Conservation (phyloP, 208 protist species). For the Trypanosomatidae sp. region DNA sequence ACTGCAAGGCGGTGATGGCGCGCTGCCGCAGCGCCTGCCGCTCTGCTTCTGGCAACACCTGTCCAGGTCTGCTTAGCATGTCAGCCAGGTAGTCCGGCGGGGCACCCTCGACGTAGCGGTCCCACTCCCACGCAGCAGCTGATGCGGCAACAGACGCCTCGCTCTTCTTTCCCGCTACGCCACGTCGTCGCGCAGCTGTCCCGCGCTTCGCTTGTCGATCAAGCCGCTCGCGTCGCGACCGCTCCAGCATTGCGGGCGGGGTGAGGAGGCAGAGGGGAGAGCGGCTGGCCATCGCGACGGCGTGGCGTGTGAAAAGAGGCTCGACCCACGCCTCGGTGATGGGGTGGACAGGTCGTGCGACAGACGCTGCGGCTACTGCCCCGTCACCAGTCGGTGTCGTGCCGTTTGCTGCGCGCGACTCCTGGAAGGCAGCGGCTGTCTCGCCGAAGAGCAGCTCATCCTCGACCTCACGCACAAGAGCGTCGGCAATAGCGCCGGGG, state of each 20-base stretch:
- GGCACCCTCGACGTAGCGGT: constrained; percentile 67
- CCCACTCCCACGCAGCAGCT: constrained; percentile 32
- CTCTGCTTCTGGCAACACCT: constrained; percentile 37
- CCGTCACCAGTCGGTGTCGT: not conserved
- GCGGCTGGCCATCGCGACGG: constrained; percentile 46
- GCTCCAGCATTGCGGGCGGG: constrained; percentile 54
- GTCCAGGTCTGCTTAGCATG: constrained; percentile 35
- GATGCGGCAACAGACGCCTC: constrained; percentile 7
- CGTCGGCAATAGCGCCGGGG: constrained; percentile 18
- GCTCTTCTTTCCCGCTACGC: too few relatives aligned
- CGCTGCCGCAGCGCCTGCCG: constrained; percentile 31
- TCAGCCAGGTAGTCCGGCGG: constrained; percentile 44
- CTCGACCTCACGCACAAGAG: constrained; percentile 34
- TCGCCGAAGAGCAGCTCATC: constrained; percentile 27
- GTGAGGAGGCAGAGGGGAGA: constrained; percentile 63
- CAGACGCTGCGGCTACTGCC: too few relatives aligned
- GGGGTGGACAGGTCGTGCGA: too few relatives aligned
- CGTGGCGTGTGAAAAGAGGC: constrained; percentile 65
- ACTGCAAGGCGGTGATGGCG: constrained; percentile 50
- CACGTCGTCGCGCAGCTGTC: too few relatives aligned
- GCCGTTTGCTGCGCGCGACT: not conserved
- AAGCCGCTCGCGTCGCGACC: constrained; percentile 56
- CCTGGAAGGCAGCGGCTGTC: not conserved
- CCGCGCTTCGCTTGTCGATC: constrained; percentile 29
- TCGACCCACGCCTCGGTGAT: constrained; percentile 65